Base-by-base conservation (phyloP, 2,329 filamentous ascomycete genomes). In the Ploettnerulaceae sp. region DNA sequence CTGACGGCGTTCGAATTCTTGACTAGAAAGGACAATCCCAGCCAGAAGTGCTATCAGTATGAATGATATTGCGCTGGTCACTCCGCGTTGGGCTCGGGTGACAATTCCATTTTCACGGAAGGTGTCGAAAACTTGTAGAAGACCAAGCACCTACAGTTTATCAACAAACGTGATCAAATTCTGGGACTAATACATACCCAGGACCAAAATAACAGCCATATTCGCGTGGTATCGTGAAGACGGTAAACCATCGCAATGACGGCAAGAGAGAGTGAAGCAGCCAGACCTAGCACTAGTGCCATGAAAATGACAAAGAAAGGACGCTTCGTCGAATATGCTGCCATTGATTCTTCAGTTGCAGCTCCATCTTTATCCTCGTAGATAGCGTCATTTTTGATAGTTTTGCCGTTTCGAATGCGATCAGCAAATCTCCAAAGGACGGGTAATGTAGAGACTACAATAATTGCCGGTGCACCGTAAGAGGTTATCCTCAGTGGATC, bases 321-420 rank as follows among this genome's bases (percentile, higher is more conserved):
- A 45, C 71, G 57, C 49, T 69, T 76, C 55, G 77, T 75, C 20
- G 81, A 82, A 59, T 82, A 89, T 18, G 71, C 70, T 15, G 72
- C 70, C 47, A 79, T 61, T 2, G 79, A 79, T 56, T 83, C 79
- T 28, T 76, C 72, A 0, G 78, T 84, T 34, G 81, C 82, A 51
- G 73, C 71, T 41, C 85, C 85, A 63, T 89, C 85, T 45, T 72
- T 66, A 59, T 89, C 84, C 55, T 81, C 69, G 58, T 89, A 88
- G n/a, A 60, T 4, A 7, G 6, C 45, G 18, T 47, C 49, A 5
- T 46, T 34, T 41, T 51, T 49, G 35, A 42, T 12, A 14, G 21
- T 15, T 28, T 51, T 57, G n/a, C 34, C 37, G 15, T 37, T 47
- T 28, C 50, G 46, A 22, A 54, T 45, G 21, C 35, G 47, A 31